These are phyloP conservation scores for Teunomyces tritomae DNA, from an alignment of 805 yeast genomes.

Conservation along the genomic window DNA sequence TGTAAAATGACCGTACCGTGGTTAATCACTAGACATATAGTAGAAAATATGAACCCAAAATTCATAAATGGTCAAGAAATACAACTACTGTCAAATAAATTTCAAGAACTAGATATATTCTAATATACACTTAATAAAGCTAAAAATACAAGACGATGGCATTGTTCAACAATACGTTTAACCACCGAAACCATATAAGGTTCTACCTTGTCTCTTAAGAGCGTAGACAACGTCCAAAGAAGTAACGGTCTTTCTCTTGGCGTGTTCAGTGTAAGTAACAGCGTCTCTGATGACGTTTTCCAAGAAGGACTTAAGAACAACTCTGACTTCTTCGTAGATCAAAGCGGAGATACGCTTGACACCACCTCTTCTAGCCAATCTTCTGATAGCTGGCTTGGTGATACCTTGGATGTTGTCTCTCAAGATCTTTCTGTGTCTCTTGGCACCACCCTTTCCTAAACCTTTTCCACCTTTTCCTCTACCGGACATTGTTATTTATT, in stretches of 20 bases:
- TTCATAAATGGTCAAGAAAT: background rate
- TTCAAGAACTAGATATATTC: conserved; percentile 13
- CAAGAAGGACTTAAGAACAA: conserved; percentile 91
- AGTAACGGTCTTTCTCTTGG: conserved; percentile 99
- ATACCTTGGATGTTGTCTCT: conserved; percentile 99
- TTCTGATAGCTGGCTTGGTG: conserved; percentile 99
- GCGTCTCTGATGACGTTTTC: conserved; percentile 98
- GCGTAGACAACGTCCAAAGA: conserved; percentile 98
- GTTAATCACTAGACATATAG: background rate
- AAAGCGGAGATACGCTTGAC: conserved; percentile 99
- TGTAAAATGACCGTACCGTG: too few species aligned
- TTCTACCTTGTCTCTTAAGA: conserved; percentile 99
- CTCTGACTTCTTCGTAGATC: conserved; percentile 98
- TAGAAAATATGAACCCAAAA: background rate
- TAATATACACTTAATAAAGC: conserved; percentile 21
- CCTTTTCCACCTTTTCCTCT: conserved; percentile 99
- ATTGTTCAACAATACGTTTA: conserved; percentile 32
- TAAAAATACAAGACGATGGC: conserved; percentile 4
- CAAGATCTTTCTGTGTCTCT: conserved; percentile 99
- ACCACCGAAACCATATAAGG: conserved; percentile 99
- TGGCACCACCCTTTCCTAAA: conserved; percentile 99
- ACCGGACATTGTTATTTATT: conserved; percentile 69
- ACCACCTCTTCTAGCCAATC: conserved; percentile 99
- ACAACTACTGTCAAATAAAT: conserved; percentile 1
- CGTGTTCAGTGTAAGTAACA: conserved; percentile 99